Conservation (phyloP, 208 protist genomes). For the Leishmania aethiopica region DNA sequence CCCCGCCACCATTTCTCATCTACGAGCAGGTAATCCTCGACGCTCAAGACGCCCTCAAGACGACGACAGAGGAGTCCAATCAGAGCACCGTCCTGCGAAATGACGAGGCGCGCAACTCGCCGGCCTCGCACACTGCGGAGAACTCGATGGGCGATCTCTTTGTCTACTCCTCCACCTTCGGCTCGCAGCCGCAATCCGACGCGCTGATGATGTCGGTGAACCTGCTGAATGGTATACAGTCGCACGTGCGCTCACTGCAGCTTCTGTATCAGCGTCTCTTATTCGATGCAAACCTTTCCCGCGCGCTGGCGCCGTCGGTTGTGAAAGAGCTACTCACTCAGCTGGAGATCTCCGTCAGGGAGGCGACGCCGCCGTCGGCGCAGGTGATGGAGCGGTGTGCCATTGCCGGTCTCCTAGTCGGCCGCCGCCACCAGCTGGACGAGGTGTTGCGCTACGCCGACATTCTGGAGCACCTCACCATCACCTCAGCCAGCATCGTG, state of each 20-base stretch:
- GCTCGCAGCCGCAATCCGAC: conserved; percentile 33
- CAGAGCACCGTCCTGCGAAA: conserved; percentile 21
- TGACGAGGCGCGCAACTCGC: conserved; percentile 12
- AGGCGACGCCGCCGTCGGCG: conserved; percentile 23
- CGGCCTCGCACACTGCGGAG: conserved; percentile 8
- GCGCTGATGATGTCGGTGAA: conserved; percentile 37
- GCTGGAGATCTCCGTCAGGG: conserved; percentile 30
- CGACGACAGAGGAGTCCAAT: conserved; percentile 26
- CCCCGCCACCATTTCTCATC: conserved; percentile 71
- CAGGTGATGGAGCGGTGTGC: conserved; percentile 46
- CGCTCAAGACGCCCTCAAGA: conserved; percentile 23
- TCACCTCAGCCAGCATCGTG: conserved; percentile 30
- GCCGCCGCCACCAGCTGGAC: conserved; percentile 46
- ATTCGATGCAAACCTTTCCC: conserved; percentile 38
- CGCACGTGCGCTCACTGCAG: conserved; percentile 29
- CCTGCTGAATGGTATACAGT: conserved; percentile 27
- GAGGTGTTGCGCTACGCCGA: conserved; percentile 69
- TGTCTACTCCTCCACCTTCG: conserved; percentile 33
- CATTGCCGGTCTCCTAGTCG: conserved; percentile 66
- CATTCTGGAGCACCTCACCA: conserved; percentile 55
- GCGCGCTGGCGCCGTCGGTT: conserved; percentile 23
- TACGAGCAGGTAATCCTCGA: conserved; percentile 67
- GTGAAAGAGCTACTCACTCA: conserved; percentile 35
- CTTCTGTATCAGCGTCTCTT: conserved; percentile 33
- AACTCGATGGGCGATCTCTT: conserved; percentile 31